Evolutionary conservation across 1,284 basidiomycete species (phyloP), one percentile per base, ranked within the genome.

Genomic region (Marasmius oreades): DNA sequence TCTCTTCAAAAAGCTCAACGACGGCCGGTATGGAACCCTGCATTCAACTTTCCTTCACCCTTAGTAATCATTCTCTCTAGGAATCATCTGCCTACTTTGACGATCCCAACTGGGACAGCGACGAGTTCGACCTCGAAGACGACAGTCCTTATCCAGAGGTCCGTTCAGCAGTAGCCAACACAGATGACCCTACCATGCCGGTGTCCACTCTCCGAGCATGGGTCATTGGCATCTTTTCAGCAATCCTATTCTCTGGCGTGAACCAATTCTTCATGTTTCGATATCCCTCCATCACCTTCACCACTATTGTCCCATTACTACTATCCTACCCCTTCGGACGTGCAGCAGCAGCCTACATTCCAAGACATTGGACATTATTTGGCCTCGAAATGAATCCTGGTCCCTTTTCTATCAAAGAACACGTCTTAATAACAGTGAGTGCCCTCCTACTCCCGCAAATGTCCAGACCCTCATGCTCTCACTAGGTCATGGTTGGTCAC

Each of bases 131-230:
- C 10, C 70, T 70, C 31, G 75, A 77, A 57, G 78, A 82, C 59
- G 80, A 81, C 54, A 80, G 77, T 52, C 83, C 83, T 12, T 85
- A 85, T 63, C 81, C 81, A 7, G 82, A 84, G 62, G 84, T 85
- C 20, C 77, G 84, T 28, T 81, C 81, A 33, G 80, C 80, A 23
- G 82, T 84, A 20, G 76, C 79, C 37, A 79, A 82, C 61, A 77
- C 74, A 16, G 82, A 85, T 62, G 82, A 85, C 63, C 73, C 74
- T 18, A 66, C 71, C 43, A 79, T 84, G 77, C 81, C 81, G 4
- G 73, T 70, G n/a, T 70, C 74, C 12, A 85, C 83, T 5, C 63
- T 84, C 57, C 76, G 84, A 28, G 73, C 78, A 16, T 85, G 81
- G 82, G 61, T 78, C 43, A 71, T 85, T 26, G 75, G 75, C 22